Evolutionary conservation across 1,284 basidiomycete species (phyloP), one percentile per base, ranked within the genome.

Genomic region (Rhodotorula sp.): DNA sequence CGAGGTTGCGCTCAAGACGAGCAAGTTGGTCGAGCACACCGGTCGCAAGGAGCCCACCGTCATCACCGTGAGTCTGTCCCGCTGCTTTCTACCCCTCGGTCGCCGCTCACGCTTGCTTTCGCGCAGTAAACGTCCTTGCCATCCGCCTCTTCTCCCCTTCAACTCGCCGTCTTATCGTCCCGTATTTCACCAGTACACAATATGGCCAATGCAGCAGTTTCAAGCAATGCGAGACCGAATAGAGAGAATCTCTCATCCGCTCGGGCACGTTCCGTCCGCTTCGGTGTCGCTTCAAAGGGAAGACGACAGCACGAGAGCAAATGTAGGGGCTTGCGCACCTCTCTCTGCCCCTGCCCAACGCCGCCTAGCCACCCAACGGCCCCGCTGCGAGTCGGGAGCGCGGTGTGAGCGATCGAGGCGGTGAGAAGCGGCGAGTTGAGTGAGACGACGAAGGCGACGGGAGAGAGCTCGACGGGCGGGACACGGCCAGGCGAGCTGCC

Each of bases 21-120:
- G 88, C 82, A 90, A 90, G 81, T 83, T 99, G 81, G 88, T 90
- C 81, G 86, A 92, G 81, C 92, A 88, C 82, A 86, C 95, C 75
- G 89, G 89, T 61, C 83, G 92, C 72, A 89, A 94, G 66, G 85
- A 94, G 85, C 95, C 95, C 48, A 95, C 93, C 62, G 95, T 98
- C 71, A 98, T 99, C 80, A 99, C 95, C 64, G 88, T 92, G 78
- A 83, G 87, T 83, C 36, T 4, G 20, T 36, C 17, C 11, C 24
- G 22, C n/a, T 30, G 27, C 22, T 29, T 47, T 4, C 3, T 9
- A 7, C 27, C 5, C 39, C 1, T 8, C 39, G 39, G 19, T 3
- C 39, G 13, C 1, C 9, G 22, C 27, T 46, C 7, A 44, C 27
- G 7, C 17, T 29, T 11, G 0, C 10, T 17, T 1, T n/a, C 6